phyloP scores from a whole-genome alignment of 169 alveolate genomes.

The Theileria luwenshuni region DNA sequence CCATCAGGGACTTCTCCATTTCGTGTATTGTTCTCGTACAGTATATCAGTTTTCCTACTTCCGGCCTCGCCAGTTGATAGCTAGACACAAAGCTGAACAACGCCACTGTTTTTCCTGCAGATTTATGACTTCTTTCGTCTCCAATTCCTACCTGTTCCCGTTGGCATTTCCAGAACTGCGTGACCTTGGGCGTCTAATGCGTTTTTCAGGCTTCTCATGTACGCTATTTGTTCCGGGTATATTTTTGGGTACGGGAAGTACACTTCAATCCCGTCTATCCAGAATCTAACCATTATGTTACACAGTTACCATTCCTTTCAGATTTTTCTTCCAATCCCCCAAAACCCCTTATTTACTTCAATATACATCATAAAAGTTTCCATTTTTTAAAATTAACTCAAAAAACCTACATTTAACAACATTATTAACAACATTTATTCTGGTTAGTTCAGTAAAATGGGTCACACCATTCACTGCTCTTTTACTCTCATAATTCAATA shows the following conservation, averaged over 20 bases:
- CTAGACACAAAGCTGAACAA: conserved; percentile 90
- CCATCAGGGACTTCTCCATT: conserved; percentile 97
- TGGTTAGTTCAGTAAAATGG: neutral
- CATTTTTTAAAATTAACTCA: no score
- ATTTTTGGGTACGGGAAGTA: conserved; percentile 93
- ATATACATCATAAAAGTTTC: no score
- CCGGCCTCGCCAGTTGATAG: conserved; percentile 88
- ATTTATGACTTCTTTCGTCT: neutral
- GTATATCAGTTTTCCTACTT: conserved; percentile 82
- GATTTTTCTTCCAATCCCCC: no score
- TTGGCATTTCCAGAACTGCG: conserved; percentile 97
- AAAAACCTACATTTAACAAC: no score
- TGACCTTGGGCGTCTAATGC: conserved; percentile 92
- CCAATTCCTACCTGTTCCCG: conserved; percentile 87
- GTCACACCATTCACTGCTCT: neutral
- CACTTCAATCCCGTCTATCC: conserved; percentile 89
- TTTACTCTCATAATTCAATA: neutral
- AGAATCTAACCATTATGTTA: conserved; percentile 80
- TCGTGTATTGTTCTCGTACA: conserved; percentile 96
- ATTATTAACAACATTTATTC: no score
- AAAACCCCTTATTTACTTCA: no score
- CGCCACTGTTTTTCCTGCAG: conserved; percentile 94
- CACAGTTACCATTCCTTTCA: neutral
- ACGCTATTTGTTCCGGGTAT: conserved; percentile 94
- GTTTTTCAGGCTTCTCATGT: conserved; percentile 87